Percentiles rank a stretch among this genome's conserved stretches.
These are phyloP conservation scores for Brassica nigra DNA, from an alignment of 345 rosid species.

Conservation along the genomic window DNA sequence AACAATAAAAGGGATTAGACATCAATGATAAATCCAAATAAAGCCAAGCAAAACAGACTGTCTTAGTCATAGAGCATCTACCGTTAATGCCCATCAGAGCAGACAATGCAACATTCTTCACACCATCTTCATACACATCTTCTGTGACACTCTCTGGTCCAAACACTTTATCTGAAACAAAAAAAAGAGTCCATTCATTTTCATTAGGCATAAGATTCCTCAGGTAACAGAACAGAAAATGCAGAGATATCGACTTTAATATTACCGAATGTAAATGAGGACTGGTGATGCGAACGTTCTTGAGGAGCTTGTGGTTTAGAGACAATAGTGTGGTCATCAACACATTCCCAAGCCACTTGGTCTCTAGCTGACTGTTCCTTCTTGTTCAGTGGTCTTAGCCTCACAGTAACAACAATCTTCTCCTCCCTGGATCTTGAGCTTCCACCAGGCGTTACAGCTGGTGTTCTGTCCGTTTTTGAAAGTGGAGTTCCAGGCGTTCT, in stretches of 20 bases:
- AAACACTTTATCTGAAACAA: conserved; percentile 82
- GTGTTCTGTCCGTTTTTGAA: conserved; percentile 76
- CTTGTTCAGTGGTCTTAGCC: conserved; percentile 88
- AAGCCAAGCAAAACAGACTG: not conserved
- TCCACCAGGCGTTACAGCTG: conserved; percentile 66
- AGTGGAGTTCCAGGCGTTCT: conserved; percentile 88
- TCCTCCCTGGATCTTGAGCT: conserved; percentile 80
- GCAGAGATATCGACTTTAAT: not conserved
- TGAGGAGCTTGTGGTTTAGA: conserved; percentile 71
- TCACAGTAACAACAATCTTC: conserved; percentile 94
- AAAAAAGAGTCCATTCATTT: conserved; percentile 8
- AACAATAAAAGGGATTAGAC: conserved; percentile 9
- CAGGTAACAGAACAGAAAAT: not conserved
- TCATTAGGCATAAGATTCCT: not conserved
- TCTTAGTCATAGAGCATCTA: conserved; percentile 28
- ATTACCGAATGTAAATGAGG: conserved; percentile 86
- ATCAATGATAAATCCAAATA: conserved; percentile 11
- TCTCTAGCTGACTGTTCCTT: conserved; percentile 87
- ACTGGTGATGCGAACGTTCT: conserved; percentile 74
- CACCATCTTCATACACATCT: conserved; percentile 90
- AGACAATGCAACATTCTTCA: conserved; percentile 95
- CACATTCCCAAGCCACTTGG: conserved; percentile 92
- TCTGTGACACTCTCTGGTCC: conserved; percentile 78
- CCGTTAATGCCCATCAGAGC: conserved; percentile 97
- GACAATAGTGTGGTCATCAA: conserved; percentile 82